Evolutionary conservation across 1,284 basidiomycete genomes (phyloP).

Genomic region (Neolentinus lepideus): DNA sequence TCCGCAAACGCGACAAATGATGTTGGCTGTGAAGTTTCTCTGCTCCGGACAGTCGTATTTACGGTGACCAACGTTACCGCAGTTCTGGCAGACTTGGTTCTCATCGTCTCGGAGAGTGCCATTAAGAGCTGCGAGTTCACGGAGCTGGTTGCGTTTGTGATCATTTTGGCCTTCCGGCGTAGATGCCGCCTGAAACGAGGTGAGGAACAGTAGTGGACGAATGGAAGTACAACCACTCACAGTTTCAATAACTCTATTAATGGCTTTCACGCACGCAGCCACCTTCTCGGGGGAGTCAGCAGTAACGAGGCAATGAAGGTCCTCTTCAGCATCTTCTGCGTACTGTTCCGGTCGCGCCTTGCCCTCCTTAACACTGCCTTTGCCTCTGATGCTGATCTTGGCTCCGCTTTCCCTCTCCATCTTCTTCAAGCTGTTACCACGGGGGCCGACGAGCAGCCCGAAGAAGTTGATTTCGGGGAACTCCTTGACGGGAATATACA

Average conservation of each 20-base stretch:
- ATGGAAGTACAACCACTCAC: constrained; percentile 40
- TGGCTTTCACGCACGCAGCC: constrained; percentile 84
- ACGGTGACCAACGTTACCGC: constrained; percentile 89
- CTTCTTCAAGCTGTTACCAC: constrained; percentile 98
- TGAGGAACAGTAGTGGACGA: constrained; percentile 7
- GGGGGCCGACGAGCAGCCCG: constrained; percentile 94
- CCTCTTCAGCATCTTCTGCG: constrained; percentile 96
- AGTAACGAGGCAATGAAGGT: constrained; percentile 96
- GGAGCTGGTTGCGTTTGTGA: constrained; percentile 98
- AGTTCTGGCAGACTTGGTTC: constrained; percentile 98
- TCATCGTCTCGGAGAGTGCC: constrained; percentile 99
- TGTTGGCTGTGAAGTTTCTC: constrained; percentile 94
- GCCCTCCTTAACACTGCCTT: constrained; percentile 98
- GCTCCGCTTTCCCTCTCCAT: constrained; percentile 99
- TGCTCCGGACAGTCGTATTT: constrained; percentile 98
- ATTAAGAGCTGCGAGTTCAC: constrained; percentile 95
- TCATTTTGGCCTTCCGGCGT: constrained; percentile 99
- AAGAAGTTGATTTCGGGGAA: constrained; percentile 99
- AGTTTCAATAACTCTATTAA: constrained; percentile 98
- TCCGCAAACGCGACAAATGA: constrained; percentile 95
- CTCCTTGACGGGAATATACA: constrained; percentile 99
- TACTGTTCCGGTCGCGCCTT: constrained; percentile 91
- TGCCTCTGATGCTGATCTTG: constrained; percentile 97
- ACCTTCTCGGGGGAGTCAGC: constrained; percentile 94
- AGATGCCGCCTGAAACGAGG: constrained; percentile 74